Base-by-base conservation (phyloP, 1,284 basidiomycete species). In the Puccinia horiana region DNA sequence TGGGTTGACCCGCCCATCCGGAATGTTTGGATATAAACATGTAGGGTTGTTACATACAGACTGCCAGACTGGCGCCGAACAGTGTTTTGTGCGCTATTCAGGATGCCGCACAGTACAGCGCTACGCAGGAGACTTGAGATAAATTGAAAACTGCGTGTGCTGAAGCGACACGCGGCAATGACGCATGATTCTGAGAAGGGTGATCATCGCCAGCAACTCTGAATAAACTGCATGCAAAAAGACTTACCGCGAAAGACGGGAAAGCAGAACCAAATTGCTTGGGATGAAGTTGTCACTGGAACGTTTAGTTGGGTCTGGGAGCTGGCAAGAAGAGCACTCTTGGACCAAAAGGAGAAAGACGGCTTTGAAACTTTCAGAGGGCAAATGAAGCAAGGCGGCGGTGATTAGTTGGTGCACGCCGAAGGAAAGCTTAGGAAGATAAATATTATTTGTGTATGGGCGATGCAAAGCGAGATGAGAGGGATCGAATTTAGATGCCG, bases 401-500 rank as follows among this genome's bases (percentile, higher is more conserved):
- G 61, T 16, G 61, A 63, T 63, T 63, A 26, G 32, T 63, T 29
- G 61, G 61, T 37, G 61, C 44, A 47, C 61, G 29, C 61, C 61
- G 61, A 63, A n/a, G n/a, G n/a, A n/a, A 63, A 40, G 61, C 61
- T 14, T 63, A n/a, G 14, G 61, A 63, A 37, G 61, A 37, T 63
- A 47, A 47, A 47, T 47, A 47, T 47, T 47, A 52, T 52, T 23
- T 58, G 23, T 29, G 29, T 32, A 9, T 26, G 37, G 37, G 37
- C 56, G 56, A 58, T 18, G n/a, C 11, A 63, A 63, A 35, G 61
- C 35, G 29, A 16, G 23, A 32, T 8, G n/a, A n/a, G 37, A 37
- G 29, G 35, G 61, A 63, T 63, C 61, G 29, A 63, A 37, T 23
- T 35, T 2, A 16, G 9, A 40, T 18, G 35, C 35, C 29, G 16